Base-by-base conservation (phyloP, 2,329 filamentous ascomycete species). In the Penicillium sp. region DNA sequence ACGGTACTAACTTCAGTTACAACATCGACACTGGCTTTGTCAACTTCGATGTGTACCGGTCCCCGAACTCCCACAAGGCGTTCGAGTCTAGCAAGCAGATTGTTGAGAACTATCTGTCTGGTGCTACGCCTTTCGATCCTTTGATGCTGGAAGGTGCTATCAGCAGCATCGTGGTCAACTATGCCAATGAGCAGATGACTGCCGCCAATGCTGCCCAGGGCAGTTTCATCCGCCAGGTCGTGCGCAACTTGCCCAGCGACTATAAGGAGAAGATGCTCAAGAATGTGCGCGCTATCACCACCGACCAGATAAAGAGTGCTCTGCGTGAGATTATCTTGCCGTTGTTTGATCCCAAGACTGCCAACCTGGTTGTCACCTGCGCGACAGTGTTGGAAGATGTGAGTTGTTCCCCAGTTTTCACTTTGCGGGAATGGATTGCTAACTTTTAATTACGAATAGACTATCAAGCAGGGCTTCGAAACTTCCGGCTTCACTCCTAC, bases 91-190 rank as follows among this genome's bases (percentile, higher is more conserved):
- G 88, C 50, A 88, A 87, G 61, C 83, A 87, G 36, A 87, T 93
- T 23, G 86, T 97, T 41, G 80, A 85, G 43, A 87, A 86, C 58
- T 87, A 95, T 64, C 87, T 89, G 2, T 82, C 86, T 27, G 93
- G 91, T 9, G 82, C 82, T 9, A 82, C 84, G 1, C 80, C 82
- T 31, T 88, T 99, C 54, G 91, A 97, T 70, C 84, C 87, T 53
- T 82, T 92, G 57, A 87, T 92, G 64, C 84, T 97, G 10, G 91
- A 97, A 74, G 92, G 91, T 6, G 92, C 93, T 5, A 90, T 99
- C 58, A 94, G 89, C 70, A 89, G 87, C 65, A 92, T 99, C 57
- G 91, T 99, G 34, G 87, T 92, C 60, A 82, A 81, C 50, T 89
- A 95, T 70, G 94, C 92, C 2, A 91, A 96, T 65, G 90, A 95